These are phyloP conservation scores for Suillus variegatus DNA, from an alignment of 768 basidiomycete genomes.

Conservation along the genomic window DNA sequence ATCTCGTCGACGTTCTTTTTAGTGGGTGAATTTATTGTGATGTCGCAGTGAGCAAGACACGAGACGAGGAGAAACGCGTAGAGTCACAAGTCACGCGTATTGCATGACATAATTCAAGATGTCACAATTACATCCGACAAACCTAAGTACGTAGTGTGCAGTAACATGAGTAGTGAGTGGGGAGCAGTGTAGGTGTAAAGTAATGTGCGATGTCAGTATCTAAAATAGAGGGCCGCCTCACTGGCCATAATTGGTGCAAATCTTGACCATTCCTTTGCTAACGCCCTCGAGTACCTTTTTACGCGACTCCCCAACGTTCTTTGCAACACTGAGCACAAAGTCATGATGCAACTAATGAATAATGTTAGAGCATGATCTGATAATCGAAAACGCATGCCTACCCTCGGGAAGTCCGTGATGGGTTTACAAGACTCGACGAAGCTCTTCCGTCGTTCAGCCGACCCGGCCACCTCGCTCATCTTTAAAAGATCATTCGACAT, in stretches of 20 bases:
- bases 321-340: slow-evolving; percentile 59
- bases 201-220: slow-evolving; percentile 11
- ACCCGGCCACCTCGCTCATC: slow-evolving; percentile 52
- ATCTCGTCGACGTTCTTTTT: slow-evolving; percentile 26
- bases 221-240: slow-evolving; percentile 13
- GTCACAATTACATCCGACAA: not conserved
- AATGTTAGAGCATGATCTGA: slow-evolving; percentile 9
- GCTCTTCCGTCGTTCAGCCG: slow-evolving; percentile 50
- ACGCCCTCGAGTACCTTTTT: slow-evolving; percentile 73
- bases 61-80: slow-evolving; percentile 22
- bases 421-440: slow-evolving; percentile 53
- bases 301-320: slow-evolving; percentile 67
- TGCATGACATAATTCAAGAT: slow-evolving; percentile 3
- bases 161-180: slow-evolving; percentile 12
- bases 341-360: slow-evolving; percentile 59
- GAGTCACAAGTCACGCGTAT: slow-evolving; percentile 21
- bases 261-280: slow-evolving; percentile 65
- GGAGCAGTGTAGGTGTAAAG: slow-evolving; percentile 28
- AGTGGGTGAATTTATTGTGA: slow-evolving; percentile 18
- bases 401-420: slow-evolving; percentile 38
- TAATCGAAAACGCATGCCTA: slow-evolving; percentile 18
- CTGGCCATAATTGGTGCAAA: slow-evolving; percentile 43
- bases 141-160: not conserved
- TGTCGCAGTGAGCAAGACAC: slow-evolving; percentile 15
- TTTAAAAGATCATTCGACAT: slow-evolving; percentile 56